These are phyloP conservation scores for Bothriochloa decipiens DNA, from an alignment of 176 grass and related monocot species.

Conservation along the genomic window DNA sequence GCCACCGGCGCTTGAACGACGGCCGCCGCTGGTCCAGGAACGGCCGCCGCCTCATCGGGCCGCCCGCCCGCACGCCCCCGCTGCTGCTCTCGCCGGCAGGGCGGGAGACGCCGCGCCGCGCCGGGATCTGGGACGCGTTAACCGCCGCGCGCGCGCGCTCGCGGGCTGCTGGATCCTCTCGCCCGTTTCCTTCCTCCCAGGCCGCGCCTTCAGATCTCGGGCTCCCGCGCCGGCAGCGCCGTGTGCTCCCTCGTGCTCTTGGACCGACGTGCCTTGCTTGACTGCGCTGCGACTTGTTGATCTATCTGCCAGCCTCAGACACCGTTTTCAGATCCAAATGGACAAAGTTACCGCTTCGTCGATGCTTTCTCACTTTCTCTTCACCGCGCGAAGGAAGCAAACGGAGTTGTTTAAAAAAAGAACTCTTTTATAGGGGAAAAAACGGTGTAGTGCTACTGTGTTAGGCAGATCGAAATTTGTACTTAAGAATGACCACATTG, in stretches of 20 bases:
- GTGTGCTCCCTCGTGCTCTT: not conserved
- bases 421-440: too few relatives aligned
- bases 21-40: constrained; percentile 71
- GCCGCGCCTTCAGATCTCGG: constrained; percentile 54
- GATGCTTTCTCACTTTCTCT: too few relatives aligned
- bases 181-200: not conserved
- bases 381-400: not conserved
- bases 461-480: not conserved
- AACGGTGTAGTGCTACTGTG: too few relatives aligned
- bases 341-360: constrained; percentile 17
- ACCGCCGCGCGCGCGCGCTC: not conserved
- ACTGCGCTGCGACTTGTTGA: constrained; percentile 52
- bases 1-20: constrained; percentile 72
- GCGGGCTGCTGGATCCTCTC: not conserved
- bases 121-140: constrained; percentile 39
- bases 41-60: constrained; percentile 62
- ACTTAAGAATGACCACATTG: not conserved
- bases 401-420: not conserved
- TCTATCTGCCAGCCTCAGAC: not conserved
- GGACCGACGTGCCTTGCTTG: constrained; percentile 49
- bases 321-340: not conserved
- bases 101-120: constrained; percentile 7
- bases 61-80: constrained; percentile 15
- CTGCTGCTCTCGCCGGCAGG: constrained; percentile 1
- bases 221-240: constrained; percentile 19